Conservation (phyloP, 2,329 filamentous ascomycete species). For the Monosporascus sp. region DNA sequence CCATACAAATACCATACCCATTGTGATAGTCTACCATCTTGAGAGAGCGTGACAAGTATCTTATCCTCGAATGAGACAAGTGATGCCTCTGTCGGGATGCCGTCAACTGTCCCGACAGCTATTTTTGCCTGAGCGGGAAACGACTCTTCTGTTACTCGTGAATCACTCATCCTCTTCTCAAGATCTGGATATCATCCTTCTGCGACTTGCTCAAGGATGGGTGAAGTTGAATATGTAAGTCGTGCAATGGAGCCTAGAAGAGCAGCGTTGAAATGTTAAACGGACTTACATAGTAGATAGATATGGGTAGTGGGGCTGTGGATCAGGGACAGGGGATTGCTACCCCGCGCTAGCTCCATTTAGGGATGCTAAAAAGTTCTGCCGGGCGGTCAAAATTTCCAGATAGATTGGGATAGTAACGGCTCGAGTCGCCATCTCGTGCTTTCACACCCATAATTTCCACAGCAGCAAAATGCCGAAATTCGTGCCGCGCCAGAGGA, state of each 20-base stretch:
- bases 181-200: neutral
- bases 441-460: conserved; percentile 1
- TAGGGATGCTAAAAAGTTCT: conserved; percentile 15
- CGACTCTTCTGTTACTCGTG: conserved; percentile 42
- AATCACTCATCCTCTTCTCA: conserved; percentile 32
- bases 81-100: conserved; percentile 65
- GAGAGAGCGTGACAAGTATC: conserved; percentile 83
- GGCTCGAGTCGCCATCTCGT: conserved; percentile 1
- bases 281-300: neutral
- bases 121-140: conserved; percentile 65
- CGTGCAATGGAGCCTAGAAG: no score
- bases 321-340: neutral
- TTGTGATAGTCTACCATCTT: conserved; percentile 79
- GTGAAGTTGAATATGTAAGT: no score
- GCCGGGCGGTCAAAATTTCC: conserved; percentile 29
- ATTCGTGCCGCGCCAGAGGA: conserved; percentile 60
- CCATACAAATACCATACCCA: conserved; percentile 60
- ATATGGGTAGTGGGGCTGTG: neutral
- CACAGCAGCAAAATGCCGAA: conserved; percentile 38
- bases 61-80: conserved; percentile 78
- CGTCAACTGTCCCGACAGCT: conserved; percentile 58
- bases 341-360: conserved; percentile 22
- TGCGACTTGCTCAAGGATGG: no score
- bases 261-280: neutral
- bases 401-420: neutral